phyloP scores from a whole-genome alignment of 495 filamentous ascomycete genomes.

The Poronia punctata region DNA sequence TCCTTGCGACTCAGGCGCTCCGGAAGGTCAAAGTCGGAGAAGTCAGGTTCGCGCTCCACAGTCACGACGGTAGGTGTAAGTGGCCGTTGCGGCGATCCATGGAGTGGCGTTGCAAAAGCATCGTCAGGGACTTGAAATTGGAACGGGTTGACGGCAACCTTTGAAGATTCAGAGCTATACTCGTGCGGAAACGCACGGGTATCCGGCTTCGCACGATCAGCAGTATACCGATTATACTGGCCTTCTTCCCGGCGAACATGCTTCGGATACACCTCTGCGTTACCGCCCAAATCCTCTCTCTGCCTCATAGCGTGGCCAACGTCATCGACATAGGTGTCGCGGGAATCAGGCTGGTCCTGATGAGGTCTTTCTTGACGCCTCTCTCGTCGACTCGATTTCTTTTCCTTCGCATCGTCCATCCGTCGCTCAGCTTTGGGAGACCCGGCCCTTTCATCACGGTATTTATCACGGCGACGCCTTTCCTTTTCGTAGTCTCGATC shows the following conservation, averaged over 20 bases:
- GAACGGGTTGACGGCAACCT: slow-evolving; percentile 39
- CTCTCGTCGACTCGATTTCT: slow-evolving; percentile 8
- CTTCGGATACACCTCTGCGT: too few species aligned
- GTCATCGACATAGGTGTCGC: too few species aligned
- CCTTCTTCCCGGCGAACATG: slow-evolving; percentile 7
- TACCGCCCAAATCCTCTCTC: too few species aligned
- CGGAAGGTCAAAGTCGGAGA: slow-evolving; percentile 22
- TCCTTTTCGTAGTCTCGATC: slow-evolving; percentile 15
- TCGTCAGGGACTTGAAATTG: slow-evolving; percentile 43
- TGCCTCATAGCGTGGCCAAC: too few species aligned
- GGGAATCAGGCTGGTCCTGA: too few species aligned
- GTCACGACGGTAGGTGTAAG: slow-evolving; percentile 36
- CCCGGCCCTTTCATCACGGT: slow-evolving; percentile 14
- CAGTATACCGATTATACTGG: slow-evolving; percentile 3
- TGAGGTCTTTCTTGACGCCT: too few species aligned
- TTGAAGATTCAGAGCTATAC: slow-evolving; percentile 4
- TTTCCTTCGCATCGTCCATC: slow-evolving; percentile 6
- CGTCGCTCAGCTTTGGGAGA: slow-evolving; percentile 16
- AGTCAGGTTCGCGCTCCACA: slow-evolving; percentile 40
- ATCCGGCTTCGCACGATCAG: slow-evolving; percentile 1
- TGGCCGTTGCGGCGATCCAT: slow-evolving; percentile 27
- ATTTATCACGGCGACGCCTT: slow-evolving; percentile 17
- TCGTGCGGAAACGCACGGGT: slow-evolving; percentile 4
- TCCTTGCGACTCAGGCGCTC: slow-evolving; percentile 34
- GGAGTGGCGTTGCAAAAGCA: slow-evolving; percentile 36